These are phyloP conservation scores for Exophiala mesophila DNA, from an alignment of 2,329 filamentous ascomycete genomes.

Conservation along the genomic window DNA sequence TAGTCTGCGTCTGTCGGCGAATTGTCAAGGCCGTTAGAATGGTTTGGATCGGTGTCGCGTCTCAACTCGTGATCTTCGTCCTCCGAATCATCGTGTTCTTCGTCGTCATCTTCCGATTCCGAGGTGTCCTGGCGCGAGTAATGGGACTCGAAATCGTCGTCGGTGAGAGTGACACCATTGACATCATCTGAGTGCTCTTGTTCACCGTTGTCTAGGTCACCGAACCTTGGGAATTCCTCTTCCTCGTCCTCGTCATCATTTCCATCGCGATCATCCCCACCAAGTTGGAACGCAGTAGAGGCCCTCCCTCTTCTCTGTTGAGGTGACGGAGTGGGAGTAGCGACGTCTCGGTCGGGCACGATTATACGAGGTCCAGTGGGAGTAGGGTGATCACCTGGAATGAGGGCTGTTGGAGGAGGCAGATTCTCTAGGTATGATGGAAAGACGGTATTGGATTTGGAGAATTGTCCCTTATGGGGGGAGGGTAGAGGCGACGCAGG, in stretches of 20 bases:
- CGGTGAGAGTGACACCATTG: slow-evolving; percentile 29
- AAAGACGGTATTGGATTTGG: slow-evolving; percentile 12
- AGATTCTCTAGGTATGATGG: slow-evolving; percentile 25
- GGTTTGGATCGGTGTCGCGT: slow-evolving; percentile 12
- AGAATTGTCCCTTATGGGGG: slow-evolving; percentile 4
- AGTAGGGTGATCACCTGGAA: slow-evolving; percentile 20
- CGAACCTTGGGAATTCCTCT: background rate
- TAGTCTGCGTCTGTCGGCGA: slow-evolving; percentile 16
- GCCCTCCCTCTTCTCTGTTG: slow-evolving; percentile 4
- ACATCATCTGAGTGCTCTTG: slow-evolving; percentile 12
- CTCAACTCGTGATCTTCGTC: slow-evolving; percentile 1
- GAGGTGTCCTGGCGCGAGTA: slow-evolving; percentile 40
- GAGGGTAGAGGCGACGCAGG: slow-evolving; percentile 5
- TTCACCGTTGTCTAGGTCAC: background rate
- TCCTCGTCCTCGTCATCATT: slow-evolving; percentile 9
- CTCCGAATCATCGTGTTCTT: slow-evolving; percentile 15
- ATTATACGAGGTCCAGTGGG: slow-evolving; percentile 18
- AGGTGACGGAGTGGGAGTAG: slow-evolving; percentile 13
- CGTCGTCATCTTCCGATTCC: slow-evolving; percentile 28
- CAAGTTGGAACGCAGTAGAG: slow-evolving; percentile 16
- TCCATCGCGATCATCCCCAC: slow-evolving; percentile 9
- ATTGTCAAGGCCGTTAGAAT: slow-evolving; percentile 16
- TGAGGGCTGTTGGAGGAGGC: slow-evolving; percentile 19
- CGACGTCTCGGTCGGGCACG: slow-evolving; percentile 13
- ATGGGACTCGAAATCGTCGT: slow-evolving; percentile 43